Evolutionary conservation across 2,329 filamentous ascomycete genomes (phyloP), one percentile per base, ranked within the genome.

Genomic region (Dendrostoma leiphaemia): DNA sequence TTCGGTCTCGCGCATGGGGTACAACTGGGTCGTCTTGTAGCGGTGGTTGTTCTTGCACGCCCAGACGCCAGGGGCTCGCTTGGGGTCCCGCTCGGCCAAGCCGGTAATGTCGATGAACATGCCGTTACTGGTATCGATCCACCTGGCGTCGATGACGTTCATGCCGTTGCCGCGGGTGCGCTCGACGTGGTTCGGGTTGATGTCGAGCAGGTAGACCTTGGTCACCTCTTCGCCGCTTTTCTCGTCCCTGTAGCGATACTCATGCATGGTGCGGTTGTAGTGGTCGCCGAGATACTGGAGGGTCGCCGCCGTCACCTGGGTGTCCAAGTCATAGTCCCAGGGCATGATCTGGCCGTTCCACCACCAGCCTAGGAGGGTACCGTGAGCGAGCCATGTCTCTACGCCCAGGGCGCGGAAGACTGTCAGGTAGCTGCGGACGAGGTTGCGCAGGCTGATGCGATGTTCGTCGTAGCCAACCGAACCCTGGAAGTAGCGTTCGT

Each of bases 381-480:
- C 90, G 69, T 95, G 90, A 35, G 90, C 90, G 56, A 95, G 83
- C 90, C 90, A 94, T 0, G 90, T 93, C 71, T 93, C 89, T 58
- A 91, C 71, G 6, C 83, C 81, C 51, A 86, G 76, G 17, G 80
- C 74, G 41, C 76, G 74, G 68, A 89, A 87, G 53, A 82, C 84
- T 43, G 78, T 76, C 41, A 94, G 78, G 71, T 94, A 94, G 48
- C 88, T 85, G 59, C 85, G 94, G 60, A 91, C 81, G 61, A 94
- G 83, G 67, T 89, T 80, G 47, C 79, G 78, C 53, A 93, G 79
- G 6, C 83, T 83, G 26, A 81, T 74, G n/a, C 79, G 78, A 63
- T 89, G 84, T 59, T 86, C 80, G 35, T 82, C 81, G 69, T 91
- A 88, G 13, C 77, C 71, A 8, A 92, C 79, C n/a, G 77, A 71